Evolutionary conservation across 1,284 basidiomycete species (phyloP).

Genomic region (Cutaneotrichosporon sp.): DNA sequence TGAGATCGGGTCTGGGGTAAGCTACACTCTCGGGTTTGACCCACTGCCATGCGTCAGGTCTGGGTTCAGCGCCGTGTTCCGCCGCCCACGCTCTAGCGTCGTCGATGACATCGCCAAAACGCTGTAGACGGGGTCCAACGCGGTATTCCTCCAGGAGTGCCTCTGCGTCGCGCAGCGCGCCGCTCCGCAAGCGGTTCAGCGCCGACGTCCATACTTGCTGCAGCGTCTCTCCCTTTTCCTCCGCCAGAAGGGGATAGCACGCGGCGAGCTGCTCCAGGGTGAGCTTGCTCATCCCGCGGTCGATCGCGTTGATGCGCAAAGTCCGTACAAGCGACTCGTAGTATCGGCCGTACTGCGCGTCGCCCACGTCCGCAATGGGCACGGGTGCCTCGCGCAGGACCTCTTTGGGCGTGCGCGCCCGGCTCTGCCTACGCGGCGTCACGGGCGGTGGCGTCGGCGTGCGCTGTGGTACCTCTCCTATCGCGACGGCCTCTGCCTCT

Average conservation of each 20-base stretch:
- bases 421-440: background rate
- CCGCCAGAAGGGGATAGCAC: constrained; percentile 35
- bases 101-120: constrained; percentile 32
- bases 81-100: constrained; percentile 28
- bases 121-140: constrained; percentile 25
- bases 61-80: constrained; percentile 10
- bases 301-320: constrained; percentile 35
- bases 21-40: constrained; percentile 1
- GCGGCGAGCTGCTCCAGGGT: constrained; percentile 36
- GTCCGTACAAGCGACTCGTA: constrained; percentile 38
- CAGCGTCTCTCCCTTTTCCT: constrained; percentile 25
- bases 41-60: constrained; percentile 42
- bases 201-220: constrained; percentile 26
- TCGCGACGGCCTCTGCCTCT: background rate
- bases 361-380: constrained; percentile 19
- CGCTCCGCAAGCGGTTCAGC: constrained; percentile 25
- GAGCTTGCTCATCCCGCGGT: constrained; percentile 40
- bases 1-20: constrained; percentile 32
- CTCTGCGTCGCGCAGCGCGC: constrained; percentile 32
- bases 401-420: constrained; percentile 1
- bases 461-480: background rate
- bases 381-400: constrained; percentile 20
- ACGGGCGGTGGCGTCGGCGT: too few species aligned
- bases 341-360: constrained; percentile 36
- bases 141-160: constrained; percentile 34